Conservation (phyloP, 805 yeast species). For the Barnettozyma sp. region DNA sequence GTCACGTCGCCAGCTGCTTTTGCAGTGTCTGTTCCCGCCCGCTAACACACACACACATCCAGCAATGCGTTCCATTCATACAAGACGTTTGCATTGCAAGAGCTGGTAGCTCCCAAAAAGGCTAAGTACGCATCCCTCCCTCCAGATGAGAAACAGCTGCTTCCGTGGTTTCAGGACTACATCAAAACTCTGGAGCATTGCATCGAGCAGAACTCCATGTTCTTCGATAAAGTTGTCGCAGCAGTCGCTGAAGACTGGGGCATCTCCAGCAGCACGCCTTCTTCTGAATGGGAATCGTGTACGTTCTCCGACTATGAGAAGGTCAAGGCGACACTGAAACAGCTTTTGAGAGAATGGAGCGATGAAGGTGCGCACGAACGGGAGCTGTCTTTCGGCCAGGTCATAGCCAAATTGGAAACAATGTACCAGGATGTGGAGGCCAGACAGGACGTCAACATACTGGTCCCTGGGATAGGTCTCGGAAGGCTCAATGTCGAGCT, state of each 20-base stretch:
- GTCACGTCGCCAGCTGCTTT: not conserved
- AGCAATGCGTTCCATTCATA: constrained; percentile 27
- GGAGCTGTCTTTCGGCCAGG: constrained; percentile 29
- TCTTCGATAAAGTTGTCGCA: constrained; percentile 37
- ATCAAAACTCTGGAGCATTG: constrained; percentile 35
- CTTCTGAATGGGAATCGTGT: constrained; percentile 37
- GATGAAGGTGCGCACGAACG: constrained; percentile 45
- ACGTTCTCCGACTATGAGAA: constrained; percentile 44
- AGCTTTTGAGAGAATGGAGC: constrained; percentile 58
- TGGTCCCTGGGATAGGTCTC: constrained; percentile 61
- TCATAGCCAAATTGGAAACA: constrained; percentile 28
- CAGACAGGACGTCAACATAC: constrained; percentile 36
- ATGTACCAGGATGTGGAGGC: constrained; percentile 32
- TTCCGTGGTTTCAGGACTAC: constrained; percentile 47
- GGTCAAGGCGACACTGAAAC: constrained; percentile 49
- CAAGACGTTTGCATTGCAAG: constrained; percentile 29
- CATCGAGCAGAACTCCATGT: constrained; percentile 38
- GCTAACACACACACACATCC: no score
- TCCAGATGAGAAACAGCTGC: constrained; percentile 32
- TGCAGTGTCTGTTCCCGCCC: no score
- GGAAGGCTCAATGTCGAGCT: constrained; percentile 54
- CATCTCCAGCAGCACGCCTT: constrained; percentile 25
- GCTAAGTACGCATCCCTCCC: constrained; percentile 32
- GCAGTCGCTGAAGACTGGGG: constrained; percentile 47
- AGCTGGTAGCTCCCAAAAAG: constrained; percentile 28